Evolutionary conservation across 1,139 yeast genomes (phyloP), one percentile per base, ranked within the genome.

Genomic region (Yamadazyma triangularis): DNA sequence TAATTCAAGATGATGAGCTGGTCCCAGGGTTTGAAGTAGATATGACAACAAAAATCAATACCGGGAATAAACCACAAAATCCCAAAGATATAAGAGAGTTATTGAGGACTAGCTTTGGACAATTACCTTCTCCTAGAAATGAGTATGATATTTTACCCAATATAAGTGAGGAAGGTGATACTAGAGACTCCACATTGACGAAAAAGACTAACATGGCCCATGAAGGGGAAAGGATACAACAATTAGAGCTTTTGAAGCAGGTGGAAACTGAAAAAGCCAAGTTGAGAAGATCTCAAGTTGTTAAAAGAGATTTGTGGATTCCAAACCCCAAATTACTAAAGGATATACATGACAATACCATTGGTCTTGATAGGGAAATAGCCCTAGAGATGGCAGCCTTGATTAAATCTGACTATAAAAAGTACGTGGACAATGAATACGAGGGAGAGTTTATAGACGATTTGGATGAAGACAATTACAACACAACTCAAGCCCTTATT

Each of bases 281-380:
- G 29, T 40, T 53, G 11, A 48, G 74, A 32, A 47, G 72, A 30
- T 73, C 86, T 0, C 71, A 64, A 38, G 81, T 64, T 0, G 53
- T 77, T 0, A 77, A 73, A 40, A 49, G 54, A 28, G 69, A 61
- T 0, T 57, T 80, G n/a, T 65, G 70, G 0, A 56, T 80, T 8
- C 85, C 86, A 0, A 28, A 55, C 11, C 59, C 70, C 0, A 32
- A 40, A 2, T 23, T 33, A 0, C 20, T 48, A 1, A 47, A 33
- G 14, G 14, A 8, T 5, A 12, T 32, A 18, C 9, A 6, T 8
- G 37, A 33, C 8, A 6, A 28, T n/a, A 31, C 32, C 1, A 22
- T 25, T 4, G 32, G 27, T 1, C 21, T 62, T 3, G 53, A 52
- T 2, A 25, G 37, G 9, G 34, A 47, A n/a, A 57, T 79, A 0